A percentile compares a stretch with the other conserved stretches of the same genome.
phyloP scores from a whole-genome alignment of 129 eudicot species.

The Deinandra increscens region DNA sequence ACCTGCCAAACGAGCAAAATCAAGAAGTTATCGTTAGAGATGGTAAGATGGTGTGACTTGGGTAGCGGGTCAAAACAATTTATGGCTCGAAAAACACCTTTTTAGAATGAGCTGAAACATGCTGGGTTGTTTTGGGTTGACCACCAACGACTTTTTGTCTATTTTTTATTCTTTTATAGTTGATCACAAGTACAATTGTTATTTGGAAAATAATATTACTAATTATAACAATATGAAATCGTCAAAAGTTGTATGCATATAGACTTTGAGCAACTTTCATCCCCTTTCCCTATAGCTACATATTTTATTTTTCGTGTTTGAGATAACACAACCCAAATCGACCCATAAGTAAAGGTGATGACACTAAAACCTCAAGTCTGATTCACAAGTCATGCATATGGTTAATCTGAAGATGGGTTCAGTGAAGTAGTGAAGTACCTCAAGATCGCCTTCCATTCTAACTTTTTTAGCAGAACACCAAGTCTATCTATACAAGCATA shows the following conservation, averaged over 20 bases:
- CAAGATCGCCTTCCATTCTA: slow-evolving; percentile 63
- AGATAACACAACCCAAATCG: not conserved
- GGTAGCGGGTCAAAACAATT: too few relatives aligned
- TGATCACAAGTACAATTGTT: not conserved
- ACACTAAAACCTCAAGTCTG: not conserved
- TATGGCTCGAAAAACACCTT: too few relatives aligned
- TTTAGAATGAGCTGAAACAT: too few relatives aligned
- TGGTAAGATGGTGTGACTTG: too few relatives aligned
- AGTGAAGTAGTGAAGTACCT: slow-evolving; percentile 69
- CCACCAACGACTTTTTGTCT: not conserved
- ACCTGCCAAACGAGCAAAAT: slow-evolving; percentile 38
- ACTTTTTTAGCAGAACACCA: slow-evolving; percentile 94
- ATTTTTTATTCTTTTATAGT: not conserved
- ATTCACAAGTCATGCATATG: slow-evolving; percentile 7
- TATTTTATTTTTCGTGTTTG: not conserved
- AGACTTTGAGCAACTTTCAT: too few relatives aligned
- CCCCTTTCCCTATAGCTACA: too few relatives aligned
- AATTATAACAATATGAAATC: not conserved
- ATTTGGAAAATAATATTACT: not conserved
- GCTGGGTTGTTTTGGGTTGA: not conserved
- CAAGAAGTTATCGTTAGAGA: too few relatives aligned
- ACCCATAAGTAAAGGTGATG: not conserved
- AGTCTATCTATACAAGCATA: slow-evolving; percentile 52
- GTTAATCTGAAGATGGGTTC: slow-evolving; percentile 14
- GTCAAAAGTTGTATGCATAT: not conserved